Percentiles rank a stretch among this genome's conserved stretches.
Conservation (phyloP, 1,284 basidiomycete species). For the Hemileia vastatrix region DNA sequence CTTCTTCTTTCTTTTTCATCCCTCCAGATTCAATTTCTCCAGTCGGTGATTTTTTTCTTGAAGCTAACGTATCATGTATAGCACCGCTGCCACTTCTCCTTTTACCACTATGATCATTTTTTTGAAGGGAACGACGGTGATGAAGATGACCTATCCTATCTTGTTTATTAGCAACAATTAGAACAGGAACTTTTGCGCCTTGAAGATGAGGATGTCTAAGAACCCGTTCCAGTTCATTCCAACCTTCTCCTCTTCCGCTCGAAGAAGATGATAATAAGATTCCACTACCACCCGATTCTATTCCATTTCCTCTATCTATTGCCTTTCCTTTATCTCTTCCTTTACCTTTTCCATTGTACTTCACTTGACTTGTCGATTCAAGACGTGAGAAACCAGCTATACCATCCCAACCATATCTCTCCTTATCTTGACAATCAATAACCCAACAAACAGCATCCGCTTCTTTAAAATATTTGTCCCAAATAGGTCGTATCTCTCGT, state of each 20-base stretch:
- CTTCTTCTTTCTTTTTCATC: neutral
- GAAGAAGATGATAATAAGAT: too few species aligned
- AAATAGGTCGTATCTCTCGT: constrained; percentile 12
- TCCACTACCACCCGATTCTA: neutral
- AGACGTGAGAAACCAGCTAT: neutral
- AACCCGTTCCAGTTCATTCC: constrained; percentile 14
- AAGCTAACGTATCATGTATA: too few species aligned
- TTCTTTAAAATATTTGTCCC: constrained; percentile 22
- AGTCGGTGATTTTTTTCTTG: too few species aligned
- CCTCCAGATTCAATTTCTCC: too few species aligned
- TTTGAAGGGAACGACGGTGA: neutral
- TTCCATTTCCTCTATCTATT: neutral
- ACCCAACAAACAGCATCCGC: constrained; percentile 22
- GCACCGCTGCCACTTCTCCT: too few species aligned
- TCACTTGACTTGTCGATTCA: neutral
- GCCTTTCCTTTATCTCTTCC: neutral
- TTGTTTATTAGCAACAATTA: constrained; percentile 22
- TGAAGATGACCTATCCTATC: neutral
- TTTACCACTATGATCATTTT: too few species aligned
- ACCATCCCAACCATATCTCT: neutral
- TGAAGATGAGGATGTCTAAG: constrained; percentile 8
- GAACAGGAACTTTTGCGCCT: constrained; percentile 13
- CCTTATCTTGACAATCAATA: constrained; percentile 10
- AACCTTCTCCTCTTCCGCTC: constrained; percentile 18
- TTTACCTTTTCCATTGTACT: constrained; percentile 13